These are phyloP conservation scores for Xylaria sp. DNA, from an alignment of 2,329 filamentous ascomycete genomes.

Conservation along the genomic window DNA sequence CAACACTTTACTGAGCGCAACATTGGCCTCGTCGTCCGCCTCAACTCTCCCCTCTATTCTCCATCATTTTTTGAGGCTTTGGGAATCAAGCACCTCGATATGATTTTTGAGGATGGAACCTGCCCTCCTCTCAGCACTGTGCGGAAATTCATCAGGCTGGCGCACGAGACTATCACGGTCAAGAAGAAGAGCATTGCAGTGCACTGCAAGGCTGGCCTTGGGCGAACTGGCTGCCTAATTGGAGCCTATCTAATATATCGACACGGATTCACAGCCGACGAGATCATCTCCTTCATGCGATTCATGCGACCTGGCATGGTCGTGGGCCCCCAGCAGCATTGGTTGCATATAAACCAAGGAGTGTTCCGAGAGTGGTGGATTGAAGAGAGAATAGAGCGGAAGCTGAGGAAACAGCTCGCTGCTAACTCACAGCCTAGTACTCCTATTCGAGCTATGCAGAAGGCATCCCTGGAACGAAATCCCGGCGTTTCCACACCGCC, in stretches of 20 bases:
- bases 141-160: conserved; percentile 91
- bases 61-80: conserved; percentile 97
- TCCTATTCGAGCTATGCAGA: conserved; percentile 70
- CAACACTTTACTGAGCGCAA: conserved; percentile 88
- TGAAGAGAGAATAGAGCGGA: conserved; percentile 82
- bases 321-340: conserved; percentile 97
- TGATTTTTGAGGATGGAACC: conserved; percentile 99
- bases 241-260: conserved; percentile 98
- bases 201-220: conserved; percentile 97
- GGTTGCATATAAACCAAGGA: conserved; percentile 96
- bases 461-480: conserved; percentile 66
- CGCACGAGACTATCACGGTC: conserved; percentile 91
- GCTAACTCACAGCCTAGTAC: conserved; percentile 66
- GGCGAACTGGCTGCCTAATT: conserved; percentile 94
- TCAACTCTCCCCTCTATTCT: conserved; percentile 96
- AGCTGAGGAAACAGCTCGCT: conserved; percentile 69
- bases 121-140: conserved; percentile 92
- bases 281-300: conserved; percentile 97
- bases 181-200: conserved; percentile 95
- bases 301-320: conserved; percentile 99
- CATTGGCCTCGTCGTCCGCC: conserved; percentile 90
- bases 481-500: conserved; percentile 85
- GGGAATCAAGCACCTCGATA: conserved; percentile 95
- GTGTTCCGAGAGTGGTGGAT: conserved; percentile 99
- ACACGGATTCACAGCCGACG: conserved; percentile 96